Conservation (phyloP, 78 protist genomes). For the Emiliania huxleyi region DNA sequence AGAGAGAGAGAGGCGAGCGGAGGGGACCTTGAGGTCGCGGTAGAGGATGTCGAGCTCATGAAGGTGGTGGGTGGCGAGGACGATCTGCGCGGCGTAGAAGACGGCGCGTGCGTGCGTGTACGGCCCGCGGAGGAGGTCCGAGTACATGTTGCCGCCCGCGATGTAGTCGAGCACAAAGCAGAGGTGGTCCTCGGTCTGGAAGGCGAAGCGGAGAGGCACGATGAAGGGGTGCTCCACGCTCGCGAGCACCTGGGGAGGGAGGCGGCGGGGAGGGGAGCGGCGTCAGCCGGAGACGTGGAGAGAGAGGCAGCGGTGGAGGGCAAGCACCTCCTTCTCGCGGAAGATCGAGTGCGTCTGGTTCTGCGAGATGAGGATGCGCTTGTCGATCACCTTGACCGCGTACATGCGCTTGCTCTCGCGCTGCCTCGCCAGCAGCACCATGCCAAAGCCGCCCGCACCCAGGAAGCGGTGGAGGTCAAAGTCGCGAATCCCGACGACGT, state of each 20-base stretch:
- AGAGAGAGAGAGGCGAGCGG: too few relatives aligned
- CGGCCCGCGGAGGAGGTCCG: slow-evolving; percentile 15
- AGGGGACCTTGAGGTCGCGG: slow-evolving; percentile 59
- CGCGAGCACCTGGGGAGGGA: too few relatives aligned
- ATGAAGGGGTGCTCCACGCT: slow-evolving; percentile 77
- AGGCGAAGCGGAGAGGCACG: slow-evolving; percentile 66
- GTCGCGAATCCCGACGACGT: background rate
- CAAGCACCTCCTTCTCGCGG: slow-evolving; percentile 78
- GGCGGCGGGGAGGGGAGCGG: too few relatives aligned
- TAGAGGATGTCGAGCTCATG: slow-evolving; percentile 40
- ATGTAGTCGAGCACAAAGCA: slow-evolving; percentile 43
- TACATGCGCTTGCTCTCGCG: background rate
- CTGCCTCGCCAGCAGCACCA: slow-evolving; percentile 28
- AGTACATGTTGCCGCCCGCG: slow-evolving; percentile 47
- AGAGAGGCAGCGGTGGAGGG: too few relatives aligned
- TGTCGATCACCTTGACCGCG: slow-evolving; percentile 49
- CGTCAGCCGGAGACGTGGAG: too few relatives aligned
- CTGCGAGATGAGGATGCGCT: background rate
- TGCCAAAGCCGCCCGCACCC: slow-evolving; percentile 13
- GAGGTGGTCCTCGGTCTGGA: slow-evolving; percentile 68
- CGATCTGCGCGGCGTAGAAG: slow-evolving; percentile 45
- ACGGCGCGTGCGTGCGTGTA: slow-evolving; percentile 8
- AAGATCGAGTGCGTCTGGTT: slow-evolving; percentile 11
- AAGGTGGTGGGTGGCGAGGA: slow-evolving; percentile 36
- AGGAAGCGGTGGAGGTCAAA: background rate